phyloP scores from a whole-genome alignment of 2,329 filamentous ascomycete genomes.

The Penicillium polonicum region DNA sequence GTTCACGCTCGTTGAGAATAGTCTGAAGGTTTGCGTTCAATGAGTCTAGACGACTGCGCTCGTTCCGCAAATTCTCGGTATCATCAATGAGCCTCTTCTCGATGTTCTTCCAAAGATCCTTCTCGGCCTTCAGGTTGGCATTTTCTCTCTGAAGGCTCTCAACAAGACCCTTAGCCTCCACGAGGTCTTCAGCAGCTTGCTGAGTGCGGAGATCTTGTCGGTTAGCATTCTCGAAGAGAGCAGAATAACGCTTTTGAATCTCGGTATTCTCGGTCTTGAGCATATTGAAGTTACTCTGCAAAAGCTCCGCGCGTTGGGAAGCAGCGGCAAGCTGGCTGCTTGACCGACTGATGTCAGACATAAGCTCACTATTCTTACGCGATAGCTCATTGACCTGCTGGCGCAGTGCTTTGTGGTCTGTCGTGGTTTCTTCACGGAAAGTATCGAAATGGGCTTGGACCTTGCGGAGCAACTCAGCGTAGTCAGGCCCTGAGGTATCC shows the following conservation, averaged over 20 bases:
- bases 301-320: constrained; percentile 80
- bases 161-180: constrained; percentile 76
- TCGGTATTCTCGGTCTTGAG: constrained; percentile 82
- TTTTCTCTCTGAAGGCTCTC: constrained; percentile 90
- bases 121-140: constrained; percentile 90
- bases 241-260: constrained; percentile 76
- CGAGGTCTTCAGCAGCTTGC: constrained; percentile 87
- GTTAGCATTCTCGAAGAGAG: constrained; percentile 75
- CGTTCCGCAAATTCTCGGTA: constrained; percentile 79
- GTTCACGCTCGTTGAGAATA: constrained; percentile 86
- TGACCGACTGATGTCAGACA: constrained; percentile 76
- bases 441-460: constrained; percentile 86
- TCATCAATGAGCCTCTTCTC: constrained; percentile 85
- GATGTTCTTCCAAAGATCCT: constrained; percentile 90
- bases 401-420: constrained; percentile 77
- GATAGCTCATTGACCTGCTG: constrained; percentile 80
- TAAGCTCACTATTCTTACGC: constrained; percentile 75
- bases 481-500: constrained; percentile 57
- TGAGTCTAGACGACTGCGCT: constrained; percentile 78
- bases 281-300: constrained; percentile 82
- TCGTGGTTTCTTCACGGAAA: constrained; percentile 80
- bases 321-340: constrained; percentile 80
- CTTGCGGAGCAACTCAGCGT: constrained; percentile 77
- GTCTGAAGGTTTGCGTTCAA: constrained; percentile 82
- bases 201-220: constrained; percentile 89